These are phyloP conservation scores for Psilocybe tampanensis DNA, from an alignment of 768 basidiomycete genomes.

Conservation along the genomic window DNA sequence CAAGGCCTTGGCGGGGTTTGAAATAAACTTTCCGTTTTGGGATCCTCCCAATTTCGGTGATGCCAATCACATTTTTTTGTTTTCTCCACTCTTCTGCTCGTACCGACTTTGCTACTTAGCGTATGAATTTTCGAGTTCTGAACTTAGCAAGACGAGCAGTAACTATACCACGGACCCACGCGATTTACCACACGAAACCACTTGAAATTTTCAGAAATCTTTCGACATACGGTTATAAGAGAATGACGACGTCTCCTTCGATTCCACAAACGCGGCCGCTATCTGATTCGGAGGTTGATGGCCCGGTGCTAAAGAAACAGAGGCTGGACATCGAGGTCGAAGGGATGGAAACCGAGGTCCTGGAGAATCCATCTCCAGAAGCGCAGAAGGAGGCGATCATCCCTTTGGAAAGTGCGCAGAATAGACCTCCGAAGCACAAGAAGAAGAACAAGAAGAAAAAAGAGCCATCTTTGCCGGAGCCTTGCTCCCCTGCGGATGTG, in stretches of 20 bases:
- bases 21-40: too few relatives aligned
- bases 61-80: background rate
- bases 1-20: too few relatives aligned
- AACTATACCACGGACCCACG: background rate
- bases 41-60: background rate
- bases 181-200: background rate
- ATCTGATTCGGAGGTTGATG: conserved; percentile 15
- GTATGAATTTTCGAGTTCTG: conserved; percentile 12
- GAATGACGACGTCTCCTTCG: conserved; percentile 21
- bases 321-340: background rate
- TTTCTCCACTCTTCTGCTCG: background rate
- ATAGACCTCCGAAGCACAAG: conserved; percentile 16
- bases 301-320: conserved; percentile 18
- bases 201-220: background rate
- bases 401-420: conserved; percentile 6
- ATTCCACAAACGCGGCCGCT: conserved; percentile 23
- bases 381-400: conserved; percentile 1
- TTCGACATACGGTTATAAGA: background rate
- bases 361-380: background rate
- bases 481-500: conserved; percentile 75
- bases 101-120: background rate
- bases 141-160: conserved; percentile 12
- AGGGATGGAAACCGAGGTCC: background rate
- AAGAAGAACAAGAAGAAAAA: conserved; percentile 38
- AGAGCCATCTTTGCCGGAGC: conserved; percentile 50